A percentile compares a stretch with the other conserved stretches of the same genome.
Evolutionary conservation across 345 rosid species (phyloP).

Genomic region (Isatis tinctoria): DNA sequence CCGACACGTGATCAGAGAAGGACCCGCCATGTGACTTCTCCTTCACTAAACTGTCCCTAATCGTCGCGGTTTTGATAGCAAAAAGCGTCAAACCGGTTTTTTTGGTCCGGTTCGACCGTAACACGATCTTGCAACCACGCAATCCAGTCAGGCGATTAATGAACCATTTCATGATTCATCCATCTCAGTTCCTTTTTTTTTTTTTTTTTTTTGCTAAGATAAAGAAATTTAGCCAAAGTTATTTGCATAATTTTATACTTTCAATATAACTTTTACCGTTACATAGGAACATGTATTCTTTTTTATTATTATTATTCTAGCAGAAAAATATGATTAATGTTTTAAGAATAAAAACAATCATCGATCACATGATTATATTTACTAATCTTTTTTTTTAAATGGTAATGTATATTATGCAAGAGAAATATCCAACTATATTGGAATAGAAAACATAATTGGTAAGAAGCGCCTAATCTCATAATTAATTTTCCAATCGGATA

Average conservation of each 20-base stretch:
- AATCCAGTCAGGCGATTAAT: neutral
- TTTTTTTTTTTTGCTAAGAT: neutral
- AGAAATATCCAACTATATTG: neutral
- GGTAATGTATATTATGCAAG: neutral
- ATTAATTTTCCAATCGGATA: no score
- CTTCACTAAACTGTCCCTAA: constrained; percentile 3
- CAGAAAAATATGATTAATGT: neutral
- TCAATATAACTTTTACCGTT: neutral
- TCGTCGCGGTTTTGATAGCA: constrained; percentile 3
- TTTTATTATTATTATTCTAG: neutral
- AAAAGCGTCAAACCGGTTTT: no score
- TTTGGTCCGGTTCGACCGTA: neutral
- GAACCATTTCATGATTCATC: neutral
- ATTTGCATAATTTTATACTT: neutral
- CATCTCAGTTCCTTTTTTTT: neutral
- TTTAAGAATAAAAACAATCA: neutral
- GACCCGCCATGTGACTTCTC: constrained; percentile 25
- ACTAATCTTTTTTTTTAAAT: neutral
- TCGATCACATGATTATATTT: neutral
- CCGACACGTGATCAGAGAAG: constrained; percentile 19
- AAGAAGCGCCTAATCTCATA: no score
- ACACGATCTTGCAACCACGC: neutral
- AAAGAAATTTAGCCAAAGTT: neutral
- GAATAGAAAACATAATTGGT: neutral
- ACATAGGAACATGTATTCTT: neutral